A percentile compares a stretch with the other conserved stretches of the same genome.
These are phyloP conservation scores for Sporothrix inflata DNA, from an alignment of 2,329 filamentous ascomycete species.

Conservation along the genomic window DNA sequence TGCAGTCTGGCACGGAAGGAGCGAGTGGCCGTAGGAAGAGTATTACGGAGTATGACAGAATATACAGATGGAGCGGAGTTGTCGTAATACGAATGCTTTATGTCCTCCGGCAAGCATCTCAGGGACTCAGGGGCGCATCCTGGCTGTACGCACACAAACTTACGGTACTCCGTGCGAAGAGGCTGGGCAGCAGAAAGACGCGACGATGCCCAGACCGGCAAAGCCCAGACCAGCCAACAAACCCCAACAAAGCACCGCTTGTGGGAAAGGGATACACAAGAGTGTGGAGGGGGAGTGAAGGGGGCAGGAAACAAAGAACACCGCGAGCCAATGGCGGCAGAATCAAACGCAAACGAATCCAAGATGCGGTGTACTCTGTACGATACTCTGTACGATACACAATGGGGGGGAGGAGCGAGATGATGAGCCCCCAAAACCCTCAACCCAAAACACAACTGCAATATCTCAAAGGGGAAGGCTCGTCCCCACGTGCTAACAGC, in stretches of 20 bases:
- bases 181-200: not conserved
- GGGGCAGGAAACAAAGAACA: not conserved
- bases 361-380: not conserved
- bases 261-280: constrained; percentile 9
- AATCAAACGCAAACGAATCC: not conserved
- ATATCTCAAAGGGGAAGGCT: constrained; percentile 11
- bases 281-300: not conserved
- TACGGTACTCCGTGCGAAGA: constrained; percentile 11
- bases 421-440: not conserved
- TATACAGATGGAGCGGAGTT: not conserved
- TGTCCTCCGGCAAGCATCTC: not conserved
- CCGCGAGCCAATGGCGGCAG: not conserved
- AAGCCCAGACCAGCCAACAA: not conserved
- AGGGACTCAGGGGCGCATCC: constrained; percentile 6
- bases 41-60: not conserved
- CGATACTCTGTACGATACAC: not conserved
- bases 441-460: constrained; percentile 19
- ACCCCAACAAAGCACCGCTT: not conserved
- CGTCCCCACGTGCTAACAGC: constrained; percentile 22
- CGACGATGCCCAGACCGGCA: not conserved
- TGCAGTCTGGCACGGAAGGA: constrained; percentile 4
- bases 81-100: not conserved
- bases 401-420: not conserved
- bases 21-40: not conserved
- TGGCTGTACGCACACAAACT: not conserved